phyloP scores from a whole-genome alignment of 345 rosid genomes.

The Murraya koenigii region DNA sequence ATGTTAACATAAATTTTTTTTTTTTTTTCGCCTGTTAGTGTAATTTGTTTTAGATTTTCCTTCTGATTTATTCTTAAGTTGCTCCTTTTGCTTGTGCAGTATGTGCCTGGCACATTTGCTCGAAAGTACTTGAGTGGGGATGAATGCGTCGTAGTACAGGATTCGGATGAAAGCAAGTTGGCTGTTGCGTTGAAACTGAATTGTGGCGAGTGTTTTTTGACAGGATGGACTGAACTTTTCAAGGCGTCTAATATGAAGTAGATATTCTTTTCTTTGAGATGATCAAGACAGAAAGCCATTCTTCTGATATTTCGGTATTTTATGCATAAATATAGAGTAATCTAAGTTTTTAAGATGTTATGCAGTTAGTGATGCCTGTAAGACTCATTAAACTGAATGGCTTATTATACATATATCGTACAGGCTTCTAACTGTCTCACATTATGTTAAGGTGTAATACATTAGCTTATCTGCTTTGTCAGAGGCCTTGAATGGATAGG shows the following conservation, averaged over 20 bases:
- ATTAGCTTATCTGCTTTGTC: too few relatives aligned
- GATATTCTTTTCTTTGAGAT: constrained; percentile 11
- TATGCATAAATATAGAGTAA: not conserved
- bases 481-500: too few relatives aligned
- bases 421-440: too few relatives aligned
- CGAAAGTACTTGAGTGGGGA: not conserved
- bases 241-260: not conserved
- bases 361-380: too few relatives aligned
- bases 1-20: not conserved
- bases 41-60: not conserved
- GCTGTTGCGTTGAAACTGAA: not conserved
- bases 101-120: constrained; percentile 5
- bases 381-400: too few relatives aligned
- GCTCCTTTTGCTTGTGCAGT: constrained; percentile 8
- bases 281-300: not conserved
- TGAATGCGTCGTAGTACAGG: not conserved
- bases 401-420: too few relatives aligned
- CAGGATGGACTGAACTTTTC: not conserved
- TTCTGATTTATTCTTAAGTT: not conserved
- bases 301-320: not conserved
- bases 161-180: not conserved
- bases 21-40: too few relatives aligned
- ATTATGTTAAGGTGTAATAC: too few relatives aligned
- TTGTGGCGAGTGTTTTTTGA: not conserved
- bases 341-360: not conserved